Evolutionary conservation across 768 basidiomycete species (phyloP).

Genomic region (Lepiota subincarnata): DNA sequence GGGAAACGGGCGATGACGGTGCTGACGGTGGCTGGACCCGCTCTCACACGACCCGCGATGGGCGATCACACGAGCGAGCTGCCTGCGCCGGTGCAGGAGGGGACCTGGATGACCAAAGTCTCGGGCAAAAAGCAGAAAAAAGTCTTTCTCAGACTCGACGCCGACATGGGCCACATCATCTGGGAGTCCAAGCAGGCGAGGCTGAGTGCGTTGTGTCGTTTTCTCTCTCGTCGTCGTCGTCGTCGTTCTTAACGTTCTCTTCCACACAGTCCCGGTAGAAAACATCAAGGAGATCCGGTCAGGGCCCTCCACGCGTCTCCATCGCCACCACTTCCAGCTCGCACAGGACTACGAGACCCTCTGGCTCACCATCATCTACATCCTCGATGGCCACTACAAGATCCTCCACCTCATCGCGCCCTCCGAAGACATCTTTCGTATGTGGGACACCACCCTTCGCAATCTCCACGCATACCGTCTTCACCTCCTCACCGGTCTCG

Average conservation of each 20-base stretch:
- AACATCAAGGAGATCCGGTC: slow-evolving; percentile 86
- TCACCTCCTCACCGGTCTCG: slow-evolving; percentile 72
- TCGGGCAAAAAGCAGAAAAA: slow-evolving; percentile 73
- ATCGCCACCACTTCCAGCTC: slow-evolving; percentile 72
- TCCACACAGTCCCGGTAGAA: slow-evolving; percentile 71
- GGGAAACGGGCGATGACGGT: background rate
- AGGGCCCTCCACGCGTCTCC: slow-evolving; percentile 68
- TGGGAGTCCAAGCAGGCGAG: slow-evolving; percentile 72
- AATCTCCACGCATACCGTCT: slow-evolving; percentile 65
- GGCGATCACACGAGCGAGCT: slow-evolving; percentile 33
- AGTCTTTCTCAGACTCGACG: slow-evolving; percentile 66
- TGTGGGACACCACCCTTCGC: slow-evolving; percentile 64
- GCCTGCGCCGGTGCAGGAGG: slow-evolving; percentile 53
- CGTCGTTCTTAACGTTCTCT: background rate
- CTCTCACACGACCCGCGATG: too few relatives aligned
- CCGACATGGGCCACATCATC: slow-evolving; percentile 76
- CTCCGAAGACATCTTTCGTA: slow-evolving; percentile 43
- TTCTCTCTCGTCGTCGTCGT: slow-evolving; percentile 13
- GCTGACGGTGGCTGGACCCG: background rate
- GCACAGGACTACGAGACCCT: slow-evolving; percentile 63
- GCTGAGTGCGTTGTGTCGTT: slow-evolving; percentile 49
- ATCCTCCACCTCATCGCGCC: slow-evolving; percentile 81
- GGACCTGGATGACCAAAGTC: slow-evolving; percentile 79
- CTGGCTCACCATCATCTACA: slow-evolving; percentile 88
- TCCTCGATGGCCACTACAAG: slow-evolving; percentile 75